A percentile compares a stretch with the other conserved stretches of the same genome.
phyloP scores from a whole-genome alignment of 257 asterid genomes.

The Nicotiana noctiflora region DNA sequence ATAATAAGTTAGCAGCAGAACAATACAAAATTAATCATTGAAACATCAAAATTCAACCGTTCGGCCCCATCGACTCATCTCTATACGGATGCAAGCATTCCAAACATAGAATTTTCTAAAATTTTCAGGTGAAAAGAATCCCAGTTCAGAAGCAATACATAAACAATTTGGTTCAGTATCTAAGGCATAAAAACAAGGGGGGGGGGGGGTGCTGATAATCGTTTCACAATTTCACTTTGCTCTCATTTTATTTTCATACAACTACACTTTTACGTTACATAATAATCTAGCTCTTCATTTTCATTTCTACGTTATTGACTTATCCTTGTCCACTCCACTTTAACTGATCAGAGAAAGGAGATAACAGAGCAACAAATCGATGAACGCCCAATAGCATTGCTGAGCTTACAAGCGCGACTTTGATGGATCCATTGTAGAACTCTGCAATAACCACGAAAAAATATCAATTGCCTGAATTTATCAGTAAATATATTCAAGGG shows the following conservation, averaged over 20 bases:
- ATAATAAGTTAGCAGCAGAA: neutral
- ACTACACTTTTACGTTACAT: neutral
- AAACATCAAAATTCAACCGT: neutral
- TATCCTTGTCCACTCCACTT: neutral
- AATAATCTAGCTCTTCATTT: neutral
- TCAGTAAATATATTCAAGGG: neutral
- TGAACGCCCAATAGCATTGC: neutral
- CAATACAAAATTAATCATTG: neutral
- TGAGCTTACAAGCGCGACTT: constrained; percentile 61
- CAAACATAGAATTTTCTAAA: neutral
- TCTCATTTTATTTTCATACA: neutral
- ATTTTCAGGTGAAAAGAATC: neutral
- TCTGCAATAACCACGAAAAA: constrained; percentile 33
- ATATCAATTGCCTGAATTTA: neutral
- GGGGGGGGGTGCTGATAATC: neutral
- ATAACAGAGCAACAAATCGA: neutral
- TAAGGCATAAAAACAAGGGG: neutral
- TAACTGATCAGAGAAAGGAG: neutral
- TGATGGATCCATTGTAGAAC: constrained; percentile 30
- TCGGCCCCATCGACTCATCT: neutral
- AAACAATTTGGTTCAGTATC: neutral
- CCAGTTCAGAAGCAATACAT: neutral
- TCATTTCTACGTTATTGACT: neutral
- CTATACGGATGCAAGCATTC: neutral
- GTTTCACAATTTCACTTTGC: neutral